These are phyloP conservation scores for Cercophora samala DNA, from an alignment of 495 filamentous ascomycete genomes.

Conservation along the genomic window DNA sequence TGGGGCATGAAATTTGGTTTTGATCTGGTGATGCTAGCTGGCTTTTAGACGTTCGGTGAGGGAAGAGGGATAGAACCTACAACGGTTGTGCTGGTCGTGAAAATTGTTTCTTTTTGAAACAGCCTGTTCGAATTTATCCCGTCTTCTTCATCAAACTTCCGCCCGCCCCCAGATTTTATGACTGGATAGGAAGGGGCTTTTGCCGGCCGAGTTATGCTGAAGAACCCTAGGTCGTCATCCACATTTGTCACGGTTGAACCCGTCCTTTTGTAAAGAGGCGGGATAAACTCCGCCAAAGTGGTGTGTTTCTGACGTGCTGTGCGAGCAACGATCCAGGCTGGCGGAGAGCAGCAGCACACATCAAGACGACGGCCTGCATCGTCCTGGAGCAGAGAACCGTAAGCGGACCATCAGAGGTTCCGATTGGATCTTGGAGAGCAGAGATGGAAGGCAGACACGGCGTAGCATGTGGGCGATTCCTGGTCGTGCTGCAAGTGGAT, in stretches of 20 bases:
- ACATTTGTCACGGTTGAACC: neutral
- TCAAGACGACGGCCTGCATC: neutral
- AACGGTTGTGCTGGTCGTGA: neutral
- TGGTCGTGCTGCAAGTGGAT: conserved; percentile 11
- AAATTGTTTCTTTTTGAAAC: neutral
- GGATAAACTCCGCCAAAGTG: neutral
- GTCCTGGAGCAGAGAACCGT: neutral
- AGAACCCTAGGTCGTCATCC: neutral
- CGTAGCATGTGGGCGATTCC: conserved; percentile 1
- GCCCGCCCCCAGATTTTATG: neutral
- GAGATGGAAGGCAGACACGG: conserved; percentile 1
- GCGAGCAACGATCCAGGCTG: conserved; percentile 3
- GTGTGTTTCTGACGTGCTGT: conserved; percentile 14
- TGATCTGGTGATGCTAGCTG: neutral
- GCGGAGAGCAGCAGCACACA: neutral
- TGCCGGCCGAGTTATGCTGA: neutral
- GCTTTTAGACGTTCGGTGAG: neutral
- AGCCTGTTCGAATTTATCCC: neutral
- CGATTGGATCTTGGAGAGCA: conserved; percentile 6
- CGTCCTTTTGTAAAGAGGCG: neutral
- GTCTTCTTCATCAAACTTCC: neutral
- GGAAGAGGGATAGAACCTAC: neutral
- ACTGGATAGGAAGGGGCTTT: neutral
- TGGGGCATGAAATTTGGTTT: neutral
- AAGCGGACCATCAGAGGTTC: neutral